Evolutionary conservation across 257 asterid genomes (phyloP).

Genomic region (Echium plantagineum): DNA sequence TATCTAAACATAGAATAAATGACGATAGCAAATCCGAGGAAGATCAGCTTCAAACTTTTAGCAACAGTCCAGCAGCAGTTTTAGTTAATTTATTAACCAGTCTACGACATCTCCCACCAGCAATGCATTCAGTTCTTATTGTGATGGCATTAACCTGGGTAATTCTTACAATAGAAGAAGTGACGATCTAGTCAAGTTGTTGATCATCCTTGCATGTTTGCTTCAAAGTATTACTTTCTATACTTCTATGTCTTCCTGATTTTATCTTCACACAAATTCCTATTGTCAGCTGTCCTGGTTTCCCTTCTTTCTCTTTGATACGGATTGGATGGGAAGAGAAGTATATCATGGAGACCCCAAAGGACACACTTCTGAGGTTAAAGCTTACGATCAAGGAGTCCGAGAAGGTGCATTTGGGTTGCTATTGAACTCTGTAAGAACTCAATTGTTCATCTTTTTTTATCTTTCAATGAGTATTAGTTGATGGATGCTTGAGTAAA

Average conservation of each 20-base stretch:
- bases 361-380: slow-evolving; percentile 58
- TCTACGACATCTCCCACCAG: slow-evolving; percentile 96
- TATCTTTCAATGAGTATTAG: slow-evolving; percentile 14
- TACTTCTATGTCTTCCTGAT: background rate
- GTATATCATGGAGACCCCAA: slow-evolving; percentile 94
- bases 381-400: slow-evolving; percentile 89
- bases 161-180: slow-evolving; percentile 6
- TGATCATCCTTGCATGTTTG: background rate
- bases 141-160: slow-evolving; percentile 99
- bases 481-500: slow-evolving; percentile 5
- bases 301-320: slow-evolving; percentile 93
- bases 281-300: slow-evolving; percentile 81
- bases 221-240: too few species aligned
- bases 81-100: slow-evolving; percentile 86
- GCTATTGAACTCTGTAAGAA: slow-evolving; percentile 99
- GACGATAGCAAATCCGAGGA: slow-evolving; percentile 35
- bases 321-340: slow-evolving; percentile 99
- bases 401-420: slow-evolving; percentile 99
- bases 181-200: background rate
- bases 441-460: slow-evolving; percentile 36
- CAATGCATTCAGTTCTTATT: slow-evolving; percentile 84
- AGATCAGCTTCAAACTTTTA: slow-evolving; percentile 32
- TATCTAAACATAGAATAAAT: slow-evolving; percentile 10
- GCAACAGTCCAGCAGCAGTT: slow-evolving; percentile 94
- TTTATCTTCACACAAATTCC: slow-evolving; percentile 2